Evolutionary conservation across 2,329 filamentous ascomycete genomes (phyloP).

Genomic region (Ramularia endophylla): DNA sequence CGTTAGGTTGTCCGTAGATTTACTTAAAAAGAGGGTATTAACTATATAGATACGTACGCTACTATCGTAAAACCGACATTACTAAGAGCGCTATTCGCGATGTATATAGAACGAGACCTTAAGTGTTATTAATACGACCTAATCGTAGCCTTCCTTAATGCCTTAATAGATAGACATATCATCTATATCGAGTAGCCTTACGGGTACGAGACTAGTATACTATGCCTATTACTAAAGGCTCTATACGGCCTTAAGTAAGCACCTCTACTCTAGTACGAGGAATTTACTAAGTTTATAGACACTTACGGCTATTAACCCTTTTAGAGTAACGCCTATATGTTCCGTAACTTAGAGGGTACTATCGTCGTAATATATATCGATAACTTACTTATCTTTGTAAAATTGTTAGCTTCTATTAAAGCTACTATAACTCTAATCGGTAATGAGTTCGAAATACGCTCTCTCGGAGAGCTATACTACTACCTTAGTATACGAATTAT

Average conservation of each 20-base stretch:
- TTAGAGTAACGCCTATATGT: neutral
- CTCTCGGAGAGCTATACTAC: neutral
- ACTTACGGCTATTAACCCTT: neutral
- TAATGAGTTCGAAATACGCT: neutral
- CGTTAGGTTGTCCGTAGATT: neutral
- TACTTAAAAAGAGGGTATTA: neutral
- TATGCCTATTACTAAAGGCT: neutral
- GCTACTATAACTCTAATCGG: neutral
- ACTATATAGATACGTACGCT: neutral
- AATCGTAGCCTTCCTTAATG: neutral
- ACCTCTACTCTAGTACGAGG: neutral
- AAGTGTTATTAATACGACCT: neutral
- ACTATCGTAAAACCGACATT: neutral
- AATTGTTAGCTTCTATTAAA: neutral
- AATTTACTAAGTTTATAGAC: neutral
- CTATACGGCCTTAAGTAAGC: neutral
- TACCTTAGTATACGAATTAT: conserved; percentile 1
- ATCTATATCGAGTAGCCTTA: neutral
- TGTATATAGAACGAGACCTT: neutral
- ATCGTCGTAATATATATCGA: neutral
- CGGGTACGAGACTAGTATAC: neutral
- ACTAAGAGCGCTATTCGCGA: neutral
- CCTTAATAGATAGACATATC: neutral
- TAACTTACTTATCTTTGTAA: neutral
- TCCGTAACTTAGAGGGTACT: neutral